These are phyloP conservation scores for Paracamarosporium sp. DNA, from an alignment of 2,329 filamentous ascomycete species.

Conservation along the genomic window DNA sequence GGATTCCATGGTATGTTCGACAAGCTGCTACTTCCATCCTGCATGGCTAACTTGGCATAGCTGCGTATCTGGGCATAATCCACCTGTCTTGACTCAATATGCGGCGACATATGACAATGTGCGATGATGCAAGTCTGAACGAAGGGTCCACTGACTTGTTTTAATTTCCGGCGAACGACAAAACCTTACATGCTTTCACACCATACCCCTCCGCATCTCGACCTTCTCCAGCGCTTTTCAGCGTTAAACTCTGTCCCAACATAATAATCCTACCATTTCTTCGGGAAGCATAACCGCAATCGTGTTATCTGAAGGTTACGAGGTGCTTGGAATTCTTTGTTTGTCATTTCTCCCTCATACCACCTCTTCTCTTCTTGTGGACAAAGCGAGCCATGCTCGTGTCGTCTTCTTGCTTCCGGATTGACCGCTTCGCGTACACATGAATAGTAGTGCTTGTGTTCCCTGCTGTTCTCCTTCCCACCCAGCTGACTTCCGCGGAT, in stretches of 20 bases:
- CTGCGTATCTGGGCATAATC: constrained; percentile 60
- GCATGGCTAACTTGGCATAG: constrained; percentile 43
- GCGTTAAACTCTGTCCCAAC: constrained; percentile 31
- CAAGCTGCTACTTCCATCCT: constrained; percentile 7
- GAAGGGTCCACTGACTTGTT: constrained; percentile 34
- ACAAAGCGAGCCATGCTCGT: constrained; percentile 24
- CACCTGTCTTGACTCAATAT: constrained; percentile 21
- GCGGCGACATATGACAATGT: constrained; percentile 29
- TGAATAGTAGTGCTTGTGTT: constrained; percentile 21
- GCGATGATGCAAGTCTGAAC: constrained; percentile 40
- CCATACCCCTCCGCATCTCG: constrained; percentile 35
- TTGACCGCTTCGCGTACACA: constrained; percentile 33
- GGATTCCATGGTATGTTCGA: constrained; percentile 88
- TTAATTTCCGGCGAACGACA: constrained; percentile 34
- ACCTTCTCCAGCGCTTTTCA: constrained; percentile 24
- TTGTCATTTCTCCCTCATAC: constrained; percentile 39
- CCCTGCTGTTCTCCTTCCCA: constrained; percentile 14
- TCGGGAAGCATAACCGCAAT: constrained; percentile 34
- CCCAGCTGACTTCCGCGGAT: not conserved
- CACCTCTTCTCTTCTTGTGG: constrained; percentile 33
- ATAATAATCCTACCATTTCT: constrained; percentile 37
- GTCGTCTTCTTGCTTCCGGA: constrained; percentile 23
- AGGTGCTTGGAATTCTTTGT: constrained; percentile 41
- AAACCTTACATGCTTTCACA: constrained; percentile 32
- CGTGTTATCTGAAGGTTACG: constrained; percentile 32